Percentiles rank a stretch among this genome's conserved stretches.
Conservation (phyloP, 2,329 filamentous ascomycete species). For the Botryotinia globosa region DNA sequence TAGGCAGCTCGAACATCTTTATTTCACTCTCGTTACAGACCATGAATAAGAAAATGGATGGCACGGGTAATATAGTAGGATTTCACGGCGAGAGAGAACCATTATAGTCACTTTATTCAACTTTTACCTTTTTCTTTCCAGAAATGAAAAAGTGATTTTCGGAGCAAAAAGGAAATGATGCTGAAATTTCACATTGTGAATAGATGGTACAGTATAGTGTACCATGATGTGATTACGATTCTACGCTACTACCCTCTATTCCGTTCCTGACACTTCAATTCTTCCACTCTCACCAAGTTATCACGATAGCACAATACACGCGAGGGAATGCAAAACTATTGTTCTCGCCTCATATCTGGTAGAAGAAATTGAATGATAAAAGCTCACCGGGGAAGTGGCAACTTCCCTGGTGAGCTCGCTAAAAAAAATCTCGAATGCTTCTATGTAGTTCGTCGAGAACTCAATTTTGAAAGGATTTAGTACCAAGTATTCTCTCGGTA, state of each 20-base stretch:
- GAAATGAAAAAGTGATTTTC: neutral
- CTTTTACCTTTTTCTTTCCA: neutral
- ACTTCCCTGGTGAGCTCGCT: neutral
- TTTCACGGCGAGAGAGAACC: neutral
- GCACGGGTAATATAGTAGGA: neutral
- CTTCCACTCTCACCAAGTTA: neutral
- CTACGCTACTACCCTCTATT: neutral
- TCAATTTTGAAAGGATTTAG: neutral
- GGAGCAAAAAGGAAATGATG: neutral
- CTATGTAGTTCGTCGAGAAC: neutral
- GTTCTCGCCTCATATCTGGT: neutral
- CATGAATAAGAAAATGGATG: neutral
- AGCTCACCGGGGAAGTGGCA: neutral
- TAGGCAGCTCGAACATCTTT: slow-evolving; percentile 2
- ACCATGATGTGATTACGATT: neutral
- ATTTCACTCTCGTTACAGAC: neutral
- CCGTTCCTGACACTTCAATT: neutral
- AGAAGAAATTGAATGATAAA: neutral
- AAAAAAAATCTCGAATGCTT: neutral
- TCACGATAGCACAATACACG: neutral
- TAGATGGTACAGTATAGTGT: too few species aligned
- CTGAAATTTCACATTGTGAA: neutral
- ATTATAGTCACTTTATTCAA: neutral
- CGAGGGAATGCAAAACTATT: neutral
- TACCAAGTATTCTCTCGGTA: neutral